Evolutionary conservation across 2,329 filamentous ascomycete species (phyloP).

Genomic region (Sclerotinia glacialis): DNA sequence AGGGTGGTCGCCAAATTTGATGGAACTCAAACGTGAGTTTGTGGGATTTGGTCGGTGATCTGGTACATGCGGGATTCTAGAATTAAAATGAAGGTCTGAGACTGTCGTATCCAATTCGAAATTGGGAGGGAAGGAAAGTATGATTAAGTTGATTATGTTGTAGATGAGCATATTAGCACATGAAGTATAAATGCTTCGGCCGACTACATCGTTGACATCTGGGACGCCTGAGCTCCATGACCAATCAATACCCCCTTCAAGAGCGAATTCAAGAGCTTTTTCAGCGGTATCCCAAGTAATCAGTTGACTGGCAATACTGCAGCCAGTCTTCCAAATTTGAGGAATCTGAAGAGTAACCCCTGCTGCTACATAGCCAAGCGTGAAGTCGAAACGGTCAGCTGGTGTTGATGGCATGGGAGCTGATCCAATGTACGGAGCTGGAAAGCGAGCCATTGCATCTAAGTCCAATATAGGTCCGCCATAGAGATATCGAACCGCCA

Average conservation of each 20-base stretch:
- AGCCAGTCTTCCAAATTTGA: slow-evolving; percentile 54
- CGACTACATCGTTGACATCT: slow-evolving; percentile 34
- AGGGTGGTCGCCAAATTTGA: slow-evolving; percentile 66
- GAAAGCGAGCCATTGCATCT: slow-evolving; percentile 25
- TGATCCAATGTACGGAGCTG: slow-evolving; percentile 27
- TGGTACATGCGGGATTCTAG: slow-evolving; percentile 44
- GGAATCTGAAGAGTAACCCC: slow-evolving; percentile 57
- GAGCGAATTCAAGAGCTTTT: slow-evolving; percentile 56
- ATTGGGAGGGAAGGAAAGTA: slow-evolving; percentile 56
- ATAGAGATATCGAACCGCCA: slow-evolving; percentile 57
- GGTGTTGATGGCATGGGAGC: slow-evolving; percentile 43
- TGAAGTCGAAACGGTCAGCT: slow-evolving; percentile 50
- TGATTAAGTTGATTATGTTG: slow-evolving; percentile 56
- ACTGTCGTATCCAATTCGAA: slow-evolving; percentile 57
- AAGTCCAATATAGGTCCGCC: slow-evolving; percentile 49
- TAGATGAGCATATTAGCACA: slow-evolving; percentile 55
- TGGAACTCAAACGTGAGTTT: slow-evolving; percentile 57
- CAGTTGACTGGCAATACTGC: slow-evolving; percentile 57
- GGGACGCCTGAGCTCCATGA: slow-evolving; percentile 40
- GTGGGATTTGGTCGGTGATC: slow-evolving; percentile 35
- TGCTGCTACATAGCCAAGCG: slow-evolving; percentile 63
- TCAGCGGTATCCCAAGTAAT: slow-evolving; percentile 64
- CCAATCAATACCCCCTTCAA: slow-evolving; percentile 46
- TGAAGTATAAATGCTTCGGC: slow-evolving; percentile 50
- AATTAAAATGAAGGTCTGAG: slow-evolving; percentile 47